Conservation (phyloP, 2,329 filamentous ascomycete species). For the Xylaria digitata region DNA sequence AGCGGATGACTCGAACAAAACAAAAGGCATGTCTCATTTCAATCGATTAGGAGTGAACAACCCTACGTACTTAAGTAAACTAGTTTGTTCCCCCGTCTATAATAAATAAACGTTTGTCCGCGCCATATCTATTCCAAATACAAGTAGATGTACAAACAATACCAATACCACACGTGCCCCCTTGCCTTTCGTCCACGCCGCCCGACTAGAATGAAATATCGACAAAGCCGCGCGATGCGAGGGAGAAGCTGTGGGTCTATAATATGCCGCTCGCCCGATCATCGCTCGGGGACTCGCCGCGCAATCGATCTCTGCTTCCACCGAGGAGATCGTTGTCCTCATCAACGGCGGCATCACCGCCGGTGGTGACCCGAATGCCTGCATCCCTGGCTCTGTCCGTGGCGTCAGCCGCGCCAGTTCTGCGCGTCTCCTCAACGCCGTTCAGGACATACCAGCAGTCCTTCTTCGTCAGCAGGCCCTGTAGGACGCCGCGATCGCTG, state of each 20-base stretch:
- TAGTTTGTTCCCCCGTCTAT: background rate
- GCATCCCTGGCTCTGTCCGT: constrained; percentile 54
- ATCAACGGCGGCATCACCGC: constrained; percentile 22
- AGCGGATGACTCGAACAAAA: background rate
- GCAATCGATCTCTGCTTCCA: constrained; percentile 23
- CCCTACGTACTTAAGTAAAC: background rate
- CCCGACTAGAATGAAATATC: background rate
- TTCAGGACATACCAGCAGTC: constrained; percentile 95
- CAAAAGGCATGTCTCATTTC: constrained; percentile 5
- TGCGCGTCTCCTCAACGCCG: constrained; percentile 73
- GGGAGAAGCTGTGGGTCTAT: constrained; percentile 21
- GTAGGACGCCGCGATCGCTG: constrained; percentile 80
- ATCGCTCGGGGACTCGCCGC: constrained; percentile 36
- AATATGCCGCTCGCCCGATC: constrained; percentile 44
- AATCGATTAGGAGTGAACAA: background rate
- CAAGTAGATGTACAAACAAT: constrained; percentile 23
- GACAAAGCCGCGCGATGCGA: background rate
- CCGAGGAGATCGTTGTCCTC: constrained; percentile 42
- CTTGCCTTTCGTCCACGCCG: background rate
- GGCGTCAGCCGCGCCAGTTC: constrained; percentile 37
- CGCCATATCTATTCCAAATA: constrained; percentile 17
- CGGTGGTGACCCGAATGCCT: constrained; percentile 38
- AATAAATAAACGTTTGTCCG: background rate
- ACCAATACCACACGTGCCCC: background rate
- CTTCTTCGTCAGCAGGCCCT: constrained; percentile 94